These are phyloP conservation scores for Sonneratia caseolaris DNA, from an alignment of 345 rosid genomes.

Conservation along the genomic window DNA sequence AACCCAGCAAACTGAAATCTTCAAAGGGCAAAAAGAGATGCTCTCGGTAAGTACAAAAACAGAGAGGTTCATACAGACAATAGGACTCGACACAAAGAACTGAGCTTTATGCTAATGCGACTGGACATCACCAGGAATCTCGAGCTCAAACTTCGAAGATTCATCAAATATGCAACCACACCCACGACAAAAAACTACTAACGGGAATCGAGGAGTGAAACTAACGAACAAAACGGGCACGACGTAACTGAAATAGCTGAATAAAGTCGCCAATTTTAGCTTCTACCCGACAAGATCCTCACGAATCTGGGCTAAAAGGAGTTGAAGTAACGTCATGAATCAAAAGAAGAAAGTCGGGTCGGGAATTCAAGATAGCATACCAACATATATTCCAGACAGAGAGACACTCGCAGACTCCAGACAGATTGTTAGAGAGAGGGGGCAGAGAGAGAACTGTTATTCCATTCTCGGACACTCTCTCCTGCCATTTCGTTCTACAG, in stretches of 20 bases:
- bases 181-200: background rate
- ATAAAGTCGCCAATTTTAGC: background rate
- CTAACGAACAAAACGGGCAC: background rate
- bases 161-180: background rate
- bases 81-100: background rate
- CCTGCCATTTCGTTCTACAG: background rate
- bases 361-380: constrained; percentile 1
- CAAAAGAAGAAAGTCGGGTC: background rate
- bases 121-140: background rate
- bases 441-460: background rate
- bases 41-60: no score
- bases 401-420: background rate
- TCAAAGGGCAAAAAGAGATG: background rate
- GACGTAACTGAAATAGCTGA: background rate
- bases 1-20: background rate
- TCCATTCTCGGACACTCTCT: background rate
- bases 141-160: background rate
- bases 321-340: background rate
- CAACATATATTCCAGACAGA: constrained; percentile 11
- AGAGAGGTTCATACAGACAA: background rate
- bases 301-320: no score
- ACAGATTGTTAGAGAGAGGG: background rate
- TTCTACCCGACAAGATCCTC: background rate
- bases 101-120: background rate
- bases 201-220: background rate